Base-by-base conservation (phyloP, 352 stramenopile species). In the Peronospora destructor region DNA sequence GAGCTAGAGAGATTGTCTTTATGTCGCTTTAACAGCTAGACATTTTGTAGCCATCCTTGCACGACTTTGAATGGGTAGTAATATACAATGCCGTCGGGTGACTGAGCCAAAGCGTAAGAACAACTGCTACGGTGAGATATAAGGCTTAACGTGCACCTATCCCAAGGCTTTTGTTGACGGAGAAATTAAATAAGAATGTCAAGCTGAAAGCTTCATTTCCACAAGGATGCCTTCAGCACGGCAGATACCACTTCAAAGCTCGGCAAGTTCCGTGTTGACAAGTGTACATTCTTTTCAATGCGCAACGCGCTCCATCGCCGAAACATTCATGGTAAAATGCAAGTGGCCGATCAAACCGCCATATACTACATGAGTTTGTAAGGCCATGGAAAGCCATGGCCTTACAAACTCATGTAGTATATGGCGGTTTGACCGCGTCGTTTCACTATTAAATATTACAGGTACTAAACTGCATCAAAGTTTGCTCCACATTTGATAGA, bases 21-120 rank as follows among this genome's bases (percentile, higher is more conserved):
- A 33, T 39, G 16, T 35, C 59, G 49, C 30, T 65, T 71, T 23
- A 53, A 63, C 26, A 38, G 16, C 26, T 65, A 67, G 48, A 53
- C n/a, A 55, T n/a, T 32, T 32, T 49, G 39, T 57, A 61, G 42
- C 25, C 19, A 53, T 56, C 48, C 35, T 19, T 51, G 29, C 36
- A 42, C 34, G 30, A 3, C 28, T 23, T 19, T 8, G n/a, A 32
- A 43, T 42, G 25, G 16, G 28, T 29, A 57, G 49, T 35, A 54
- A 56, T 56, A 63, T 59, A 63, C 46, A 57, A 34, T 37, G 33
- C 17, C 28, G 10, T 51, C 30, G 29, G 35, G 11, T 49, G 30
- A 42, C 7, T 32, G 8, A 32, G 28, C 28, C 12, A 32, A 4
- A 13, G 28, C 28, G 1, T 32, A 32, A 11, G 5, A 6, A 32